Percentiles rank a stretch among this genome's conserved stretches.
Conservation (phyloP, 345 rosid species). For the Sonneratia caseolaris region DNA sequence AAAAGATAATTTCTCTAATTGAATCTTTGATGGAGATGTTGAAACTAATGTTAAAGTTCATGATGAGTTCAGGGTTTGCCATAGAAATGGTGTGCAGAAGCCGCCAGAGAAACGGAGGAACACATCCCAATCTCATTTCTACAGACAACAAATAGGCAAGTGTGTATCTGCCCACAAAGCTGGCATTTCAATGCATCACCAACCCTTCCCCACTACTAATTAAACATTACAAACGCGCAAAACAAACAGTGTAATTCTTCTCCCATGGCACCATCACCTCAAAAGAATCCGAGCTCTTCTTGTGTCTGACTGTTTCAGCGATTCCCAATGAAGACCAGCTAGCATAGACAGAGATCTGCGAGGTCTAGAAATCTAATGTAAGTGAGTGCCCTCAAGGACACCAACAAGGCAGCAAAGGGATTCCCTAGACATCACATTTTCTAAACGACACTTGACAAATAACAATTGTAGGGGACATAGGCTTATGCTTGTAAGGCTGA, state of each 20-base stretch:
- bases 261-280: background rate
- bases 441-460: background rate
- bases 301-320: background rate
- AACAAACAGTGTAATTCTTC: background rate
- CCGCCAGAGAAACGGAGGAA: background rate
- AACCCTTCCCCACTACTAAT: conserved; percentile 2
- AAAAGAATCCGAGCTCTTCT: background rate
- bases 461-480: background rate
- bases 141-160: background rate
- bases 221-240: background rate
- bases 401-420: background rate
- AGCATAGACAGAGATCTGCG: background rate
- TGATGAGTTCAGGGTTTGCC: background rate
- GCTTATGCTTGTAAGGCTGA: background rate
- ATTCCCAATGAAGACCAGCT: background rate
- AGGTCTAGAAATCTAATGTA: conserved; percentile 1
- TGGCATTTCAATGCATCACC: conserved; percentile 2
- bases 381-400: background rate
- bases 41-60: background rate
- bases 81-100: background rate
- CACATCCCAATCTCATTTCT: background rate
- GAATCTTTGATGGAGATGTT: background rate
- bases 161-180: conserved; percentile 3
- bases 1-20: background rate
- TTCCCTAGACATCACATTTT: background rate